Conservation (phyloP, 495 filamentous ascomycete genomes). For the Cairneyella variabilis region DNA sequence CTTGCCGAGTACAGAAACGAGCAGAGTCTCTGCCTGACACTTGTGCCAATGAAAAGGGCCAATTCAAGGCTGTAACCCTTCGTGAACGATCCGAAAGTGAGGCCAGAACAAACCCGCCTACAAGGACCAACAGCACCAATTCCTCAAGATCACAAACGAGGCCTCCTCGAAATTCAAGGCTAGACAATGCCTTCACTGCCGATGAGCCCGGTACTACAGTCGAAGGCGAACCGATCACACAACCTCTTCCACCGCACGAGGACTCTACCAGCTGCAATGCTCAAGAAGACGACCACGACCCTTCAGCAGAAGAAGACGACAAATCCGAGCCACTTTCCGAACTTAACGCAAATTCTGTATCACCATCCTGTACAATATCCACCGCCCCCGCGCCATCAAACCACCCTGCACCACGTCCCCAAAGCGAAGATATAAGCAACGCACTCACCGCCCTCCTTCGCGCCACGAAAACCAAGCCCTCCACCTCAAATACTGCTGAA, state of each 20-base stretch:
- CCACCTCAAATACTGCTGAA: slow-evolving; percentile 1
- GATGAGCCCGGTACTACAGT: not conserved
- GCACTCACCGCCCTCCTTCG: slow-evolving; percentile 17
- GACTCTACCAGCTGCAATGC: no score
- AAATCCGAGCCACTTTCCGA: slow-evolving; percentile 25
- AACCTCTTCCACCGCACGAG: not conserved
- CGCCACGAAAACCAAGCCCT: slow-evolving; percentile 8
- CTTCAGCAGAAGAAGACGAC: not conserved
- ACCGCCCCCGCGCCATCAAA: slow-evolving; percentile 24
- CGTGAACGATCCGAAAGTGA: slow-evolving; percentile 1
- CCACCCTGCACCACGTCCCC: slow-evolving; percentile 17
- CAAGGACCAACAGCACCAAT: not conserved
- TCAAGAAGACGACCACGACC: no score
- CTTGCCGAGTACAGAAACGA: slow-evolving; percentile 11
- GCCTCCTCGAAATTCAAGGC: not conserved
- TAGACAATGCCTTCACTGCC: slow-evolving; percentile 7
- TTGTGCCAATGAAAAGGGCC: not conserved
- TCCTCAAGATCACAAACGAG: not conserved
- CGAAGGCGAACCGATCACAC: not conserved
- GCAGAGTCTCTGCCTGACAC: slow-evolving; percentile 5
- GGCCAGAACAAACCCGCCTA: not conserved
- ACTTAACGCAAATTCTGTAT: slow-evolving; percentile 20
- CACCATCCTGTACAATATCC: slow-evolving; percentile 27
- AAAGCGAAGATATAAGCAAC: slow-evolving; percentile 21
- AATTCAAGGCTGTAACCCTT: not conserved